Conservation (phyloP, 495 filamentous ascomycete genomes). For the Penicillium bialowiezense region DNA sequence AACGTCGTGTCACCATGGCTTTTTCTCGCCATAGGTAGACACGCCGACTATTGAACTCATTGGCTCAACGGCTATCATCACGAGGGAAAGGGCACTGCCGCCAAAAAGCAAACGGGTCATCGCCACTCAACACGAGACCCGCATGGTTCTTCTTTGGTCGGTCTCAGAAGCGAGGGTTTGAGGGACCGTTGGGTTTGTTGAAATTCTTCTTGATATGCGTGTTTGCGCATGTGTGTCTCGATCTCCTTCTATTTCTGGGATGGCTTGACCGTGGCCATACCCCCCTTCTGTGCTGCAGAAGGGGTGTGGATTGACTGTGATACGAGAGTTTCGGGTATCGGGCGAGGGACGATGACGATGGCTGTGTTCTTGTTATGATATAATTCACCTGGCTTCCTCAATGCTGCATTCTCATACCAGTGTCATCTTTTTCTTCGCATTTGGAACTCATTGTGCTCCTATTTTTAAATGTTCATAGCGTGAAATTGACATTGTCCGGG, state of each 20-base stretch:
- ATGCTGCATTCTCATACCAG: conserved; percentile 1
- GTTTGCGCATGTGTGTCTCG: conserved; percentile 7
- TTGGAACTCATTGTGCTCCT: conserved; percentile 11
- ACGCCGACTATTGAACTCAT: conserved; percentile 7
- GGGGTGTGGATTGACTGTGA: conserved; percentile 15
- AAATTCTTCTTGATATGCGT: background rate
- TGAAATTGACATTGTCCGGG: background rate
- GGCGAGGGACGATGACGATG: conserved; percentile 8
- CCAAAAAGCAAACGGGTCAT: conserved; percentile 15
- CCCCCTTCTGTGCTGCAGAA: conserved; percentile 9
- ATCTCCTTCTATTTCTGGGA: conserved; percentile 15
- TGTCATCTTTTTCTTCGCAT: conserved; percentile 5
- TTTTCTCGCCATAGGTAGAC: conserved; percentile 17
- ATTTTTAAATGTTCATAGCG: background rate
- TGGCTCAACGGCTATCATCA: conserved; percentile 17
- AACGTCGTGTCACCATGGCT: conserved; percentile 22
- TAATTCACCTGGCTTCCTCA: conserved; percentile 12
- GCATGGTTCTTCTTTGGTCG: conserved; percentile 3
- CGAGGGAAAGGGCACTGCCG: conserved; percentile 18
- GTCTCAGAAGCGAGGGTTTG: background rate
- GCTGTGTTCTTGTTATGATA: conserved; percentile 10
- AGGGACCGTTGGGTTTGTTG: background rate
- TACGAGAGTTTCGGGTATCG: conserved; percentile 18
- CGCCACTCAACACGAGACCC: conserved; percentile 7
- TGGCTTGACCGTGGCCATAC: conserved; percentile 15